A percentile compares a stretch with the other conserved stretches of the same genome.
Evolutionary conservation across 176 grass and related monocot genomes (phyloP).

Genomic region (Triticum urartu): DNA sequence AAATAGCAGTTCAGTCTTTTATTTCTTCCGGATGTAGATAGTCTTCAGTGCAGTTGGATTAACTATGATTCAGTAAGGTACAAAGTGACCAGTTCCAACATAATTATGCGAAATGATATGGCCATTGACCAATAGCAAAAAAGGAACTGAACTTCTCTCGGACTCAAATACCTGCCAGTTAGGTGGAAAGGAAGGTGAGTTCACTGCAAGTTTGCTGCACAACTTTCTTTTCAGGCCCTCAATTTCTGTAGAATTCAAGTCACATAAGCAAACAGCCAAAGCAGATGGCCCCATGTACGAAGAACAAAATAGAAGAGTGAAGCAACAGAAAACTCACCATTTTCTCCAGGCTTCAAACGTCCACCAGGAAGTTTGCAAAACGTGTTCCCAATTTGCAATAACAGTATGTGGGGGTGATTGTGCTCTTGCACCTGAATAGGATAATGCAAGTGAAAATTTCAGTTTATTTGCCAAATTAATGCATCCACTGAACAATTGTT

Average conservation of each 20-base stretch:
- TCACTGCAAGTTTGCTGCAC: slow-evolving; percentile 89
- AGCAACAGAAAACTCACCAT: slow-evolving; percentile 43
- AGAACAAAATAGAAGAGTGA: not conserved
- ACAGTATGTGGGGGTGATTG: slow-evolving; percentile 89
- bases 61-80: not conserved
- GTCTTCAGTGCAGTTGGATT: not conserved
- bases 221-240: slow-evolving; percentile 94
- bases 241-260: slow-evolving; percentile 58
- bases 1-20: not conserved
- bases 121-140: not conserved
- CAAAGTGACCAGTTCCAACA: not conserved
- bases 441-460: not conserved
- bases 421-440: slow-evolving; percentile 87
- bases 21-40: not conserved
- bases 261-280: slow-evolving; percentile 8
- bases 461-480: slow-evolving; percentile 1
- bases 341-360: slow-evolving; percentile 94
- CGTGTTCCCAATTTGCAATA: slow-evolving; percentile 97
- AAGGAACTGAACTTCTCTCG: not conserved
- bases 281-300: not conserved
- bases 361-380: slow-evolving; percentile 99
- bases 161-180: slow-evolving; percentile 86
- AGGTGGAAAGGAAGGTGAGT: slow-evolving; percentile 81
- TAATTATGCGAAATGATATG: not conserved
- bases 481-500: not conserved